Base-by-base conservation (phyloP, 805 yeast genomes). In the Candida vartiovaarae region DNA sequence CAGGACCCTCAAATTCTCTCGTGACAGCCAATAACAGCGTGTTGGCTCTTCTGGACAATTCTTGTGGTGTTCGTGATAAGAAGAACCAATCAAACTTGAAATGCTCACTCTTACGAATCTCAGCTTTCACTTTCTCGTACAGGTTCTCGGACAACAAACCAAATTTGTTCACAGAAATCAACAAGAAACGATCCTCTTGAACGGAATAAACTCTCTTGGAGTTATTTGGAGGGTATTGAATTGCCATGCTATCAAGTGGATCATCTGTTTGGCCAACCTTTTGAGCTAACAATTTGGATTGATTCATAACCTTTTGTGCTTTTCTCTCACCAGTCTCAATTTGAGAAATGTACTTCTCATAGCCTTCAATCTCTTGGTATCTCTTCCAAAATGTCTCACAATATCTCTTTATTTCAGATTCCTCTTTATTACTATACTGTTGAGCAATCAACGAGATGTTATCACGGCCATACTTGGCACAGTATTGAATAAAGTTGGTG, bases 141-240 rank as follows among this genome's bases (percentile, higher is more conserved):
- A 84, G 64, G 42, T 75, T 71, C 25, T 78, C 81, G 38, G 76
- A 66, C 54, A 75, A 68, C 26, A 84, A 60, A 0, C 95, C 95
- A 51, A 75, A 71, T 52, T 80, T 80, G 59, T 81, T 71, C 1
- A 82, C 82, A 43, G 77, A 74, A 28, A 73, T 53, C 40, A 85
- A 57, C 26, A 85, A 65, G 52, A 80, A 85, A 42, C 86, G 70
- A 56, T 85, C 95, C 56, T 85, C 95, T 0, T 72, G 60, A 30
- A 76, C 75, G 7, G 85, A 78, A 54, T 82, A 85, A 7, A 83
- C 72, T 52, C 89, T 66, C 55, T 84, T 83, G 9, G 93, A 83
- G 58, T 83, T 84, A 57, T 84, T 84, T n/a, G 90, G 90, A 0
- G 93, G 91, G 47, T 83, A 85, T 43, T 76, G 83, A 25, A 85